A percentile compares a stretch with the other conserved stretches of the same genome.
Evolutionary conservation across 495 filamentous ascomycete genomes (phyloP).

Genomic region (Podospora australis): DNA sequence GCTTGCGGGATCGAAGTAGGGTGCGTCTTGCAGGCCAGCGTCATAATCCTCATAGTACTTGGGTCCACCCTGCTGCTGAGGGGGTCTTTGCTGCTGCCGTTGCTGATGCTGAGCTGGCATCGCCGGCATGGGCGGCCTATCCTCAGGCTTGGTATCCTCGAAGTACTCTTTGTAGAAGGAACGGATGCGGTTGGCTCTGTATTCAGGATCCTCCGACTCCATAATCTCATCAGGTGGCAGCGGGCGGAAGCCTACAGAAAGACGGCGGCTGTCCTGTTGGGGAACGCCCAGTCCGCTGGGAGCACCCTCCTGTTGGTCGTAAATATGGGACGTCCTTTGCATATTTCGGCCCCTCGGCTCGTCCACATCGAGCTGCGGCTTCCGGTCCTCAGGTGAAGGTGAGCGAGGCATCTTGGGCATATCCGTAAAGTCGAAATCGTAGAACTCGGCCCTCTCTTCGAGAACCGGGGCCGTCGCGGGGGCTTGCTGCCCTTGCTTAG

Average conservation of each 20-base stretch:
- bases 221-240: conserved; percentile 69
- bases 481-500: conserved; percentile 4
- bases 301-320: conserved; percentile 28
- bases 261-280: conserved; percentile 59
- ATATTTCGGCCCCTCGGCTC: conserved; percentile 28
- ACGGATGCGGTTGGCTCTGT: conserved; percentile 90
- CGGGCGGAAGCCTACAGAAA: conserved; percentile 88
- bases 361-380: conserved; percentile 13
- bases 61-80: conserved; percentile 42
- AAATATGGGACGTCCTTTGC: conserved; percentile 32
- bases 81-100: conserved; percentile 8
- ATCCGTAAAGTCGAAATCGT: conserved; percentile 19
- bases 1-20: conserved; percentile 68
- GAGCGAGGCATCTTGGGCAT: conserved; percentile 12
- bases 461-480: conserved; percentile 5
- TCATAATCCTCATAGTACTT: too few relatives aligned
- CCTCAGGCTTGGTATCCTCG: conserved; percentile 66
- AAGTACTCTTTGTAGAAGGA: conserved; percentile 99
- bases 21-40: conserved; percentile 53
- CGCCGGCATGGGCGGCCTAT: conserved; percentile 32
- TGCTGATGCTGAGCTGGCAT: conserved; percentile 30
- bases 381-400: conserved; percentile 5
- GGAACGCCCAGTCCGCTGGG: conserved; percentile 45
- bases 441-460: conserved; percentile 26
- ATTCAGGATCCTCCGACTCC: conserved; percentile 79